Conservation (phyloP, 106 monocot genomes). For the Dendrobium officinale region DNA sequence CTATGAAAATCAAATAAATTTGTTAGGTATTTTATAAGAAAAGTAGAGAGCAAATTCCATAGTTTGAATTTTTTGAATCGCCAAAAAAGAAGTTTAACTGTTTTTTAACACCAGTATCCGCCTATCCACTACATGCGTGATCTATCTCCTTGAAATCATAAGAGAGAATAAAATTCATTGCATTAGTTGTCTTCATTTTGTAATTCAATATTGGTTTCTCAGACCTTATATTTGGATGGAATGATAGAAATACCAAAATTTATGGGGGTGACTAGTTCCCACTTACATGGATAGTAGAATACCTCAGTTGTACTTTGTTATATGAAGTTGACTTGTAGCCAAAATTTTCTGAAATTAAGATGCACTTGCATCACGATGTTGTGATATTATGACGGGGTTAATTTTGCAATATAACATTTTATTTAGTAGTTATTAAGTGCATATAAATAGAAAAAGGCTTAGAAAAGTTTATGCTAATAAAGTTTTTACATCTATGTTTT, state of each 20-base stretch:
- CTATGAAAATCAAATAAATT: background rate
- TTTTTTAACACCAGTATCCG: background rate
- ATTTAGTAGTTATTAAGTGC: background rate
- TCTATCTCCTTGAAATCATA: background rate
- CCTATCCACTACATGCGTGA: background rate
- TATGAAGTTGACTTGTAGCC: background rate
- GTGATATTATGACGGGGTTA: background rate
- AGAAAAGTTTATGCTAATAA: background rate
- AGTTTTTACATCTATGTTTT: background rate
- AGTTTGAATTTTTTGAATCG: background rate
- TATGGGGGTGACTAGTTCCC: background rate
- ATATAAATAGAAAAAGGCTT: background rate
- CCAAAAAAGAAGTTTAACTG: background rate
- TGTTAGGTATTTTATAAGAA: background rate
- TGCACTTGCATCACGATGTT: background rate
- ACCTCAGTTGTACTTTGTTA: background rate
- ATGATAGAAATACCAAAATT: background rate
- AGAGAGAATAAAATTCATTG: background rate
- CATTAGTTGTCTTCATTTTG: background rate
- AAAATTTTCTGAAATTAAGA: background rate
- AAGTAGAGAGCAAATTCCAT: background rate
- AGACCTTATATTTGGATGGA: background rate
- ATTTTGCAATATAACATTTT: background rate
- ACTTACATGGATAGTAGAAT: background rate
- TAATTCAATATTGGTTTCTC: background rate